Conservation (phyloP, 2,329 filamentous ascomycete genomes). For the Verticillium albo-atrum region DNA sequence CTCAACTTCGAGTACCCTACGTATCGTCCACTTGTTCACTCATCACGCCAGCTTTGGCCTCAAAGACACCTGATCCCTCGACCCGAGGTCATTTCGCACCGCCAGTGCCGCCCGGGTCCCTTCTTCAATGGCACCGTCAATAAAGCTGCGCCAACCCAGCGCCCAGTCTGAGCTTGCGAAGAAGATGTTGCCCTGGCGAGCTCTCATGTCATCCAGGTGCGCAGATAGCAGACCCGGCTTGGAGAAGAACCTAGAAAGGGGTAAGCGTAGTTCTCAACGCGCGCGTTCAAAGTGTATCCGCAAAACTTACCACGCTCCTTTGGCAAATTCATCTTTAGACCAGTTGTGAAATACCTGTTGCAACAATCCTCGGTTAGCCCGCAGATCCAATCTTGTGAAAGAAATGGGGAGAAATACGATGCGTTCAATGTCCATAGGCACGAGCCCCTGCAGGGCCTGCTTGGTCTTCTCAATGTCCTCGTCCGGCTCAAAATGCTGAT, state of each 20-base stretch:
- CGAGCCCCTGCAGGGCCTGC: slow-evolving; percentile 25
- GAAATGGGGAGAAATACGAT: slow-evolving; percentile 13
- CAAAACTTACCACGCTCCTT: slow-evolving; percentile 31
- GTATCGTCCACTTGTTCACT: not conserved
- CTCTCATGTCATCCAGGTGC: slow-evolving; percentile 34
- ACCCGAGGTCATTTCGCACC: slow-evolving; percentile 8
- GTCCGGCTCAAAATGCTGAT: slow-evolving; percentile 39
- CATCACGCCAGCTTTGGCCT: not conserved
- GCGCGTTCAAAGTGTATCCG: too few species aligned
- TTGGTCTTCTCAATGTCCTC: slow-evolving; percentile 29
- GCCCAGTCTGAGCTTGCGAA: slow-evolving; percentile 47
- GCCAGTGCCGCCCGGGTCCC: slow-evolving; percentile 28
- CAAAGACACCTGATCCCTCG: not conserved
- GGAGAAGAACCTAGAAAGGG: slow-evolving; percentile 25
- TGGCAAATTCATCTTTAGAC: slow-evolving; percentile 40
- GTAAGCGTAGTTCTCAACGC: not conserved
- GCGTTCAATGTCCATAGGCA: slow-evolving; percentile 23
- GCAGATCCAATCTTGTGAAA: not conserved
- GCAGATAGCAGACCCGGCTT: slow-evolving; percentile 28
- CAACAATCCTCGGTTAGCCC: not conserved
- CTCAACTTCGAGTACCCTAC: too few species aligned
- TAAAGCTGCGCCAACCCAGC: slow-evolving; percentile 43
- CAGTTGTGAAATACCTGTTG: slow-evolving; percentile 42
- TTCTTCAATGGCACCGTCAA: slow-evolving; percentile 45
- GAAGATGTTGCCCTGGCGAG: slow-evolving; percentile 35